Percentiles rank a stretch among this genome's conserved stretches.
These are phyloP conservation scores for Lipomyces anomalus DNA, from an alignment of 805 yeast genomes.

Conservation along the genomic window DNA sequence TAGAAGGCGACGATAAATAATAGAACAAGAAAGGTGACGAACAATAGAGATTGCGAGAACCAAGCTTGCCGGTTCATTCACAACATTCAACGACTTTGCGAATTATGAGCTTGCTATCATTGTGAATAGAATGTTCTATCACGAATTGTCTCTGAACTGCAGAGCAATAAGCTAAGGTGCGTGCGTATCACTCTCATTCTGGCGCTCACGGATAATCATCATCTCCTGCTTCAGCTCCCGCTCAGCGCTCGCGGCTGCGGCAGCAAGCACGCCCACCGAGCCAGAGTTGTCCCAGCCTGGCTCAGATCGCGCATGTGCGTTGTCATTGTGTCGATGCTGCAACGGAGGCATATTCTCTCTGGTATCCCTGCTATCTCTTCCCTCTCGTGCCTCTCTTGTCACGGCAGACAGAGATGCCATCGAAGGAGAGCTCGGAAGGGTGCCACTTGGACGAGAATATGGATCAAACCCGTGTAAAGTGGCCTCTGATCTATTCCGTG, in stretches of 20 bases:
- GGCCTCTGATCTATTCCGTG: constrained; percentile 24
- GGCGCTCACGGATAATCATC: too few relatives aligned
- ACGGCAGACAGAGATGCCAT: background rate
- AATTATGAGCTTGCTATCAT: too few relatives aligned
- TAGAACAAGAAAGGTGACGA: too few relatives aligned
- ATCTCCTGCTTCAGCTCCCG: constrained; percentile 8
- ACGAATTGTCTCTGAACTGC: too few relatives aligned
- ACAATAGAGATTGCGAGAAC: too few relatives aligned
- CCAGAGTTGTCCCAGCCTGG: constrained; percentile 16
- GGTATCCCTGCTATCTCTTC: background rate
- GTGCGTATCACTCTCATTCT: too few relatives aligned
- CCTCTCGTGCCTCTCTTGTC: too few relatives aligned
- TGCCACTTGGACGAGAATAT: constrained; percentile 13
- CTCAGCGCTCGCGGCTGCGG: constrained; percentile 12
- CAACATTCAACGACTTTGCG: too few relatives aligned
- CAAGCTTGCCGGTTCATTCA: too few relatives aligned
- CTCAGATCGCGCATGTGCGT: constrained; percentile 9
- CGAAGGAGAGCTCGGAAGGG: background rate
- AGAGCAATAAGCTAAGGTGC: too few relatives aligned
- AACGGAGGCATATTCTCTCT: background rate
- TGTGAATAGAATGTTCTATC: too few relatives aligned
- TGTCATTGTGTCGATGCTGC: background rate
- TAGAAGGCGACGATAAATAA: too few relatives aligned
- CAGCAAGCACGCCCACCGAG: constrained; percentile 21
- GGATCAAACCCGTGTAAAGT: constrained; percentile 24